phyloP scores from a whole-genome alignment of 2,329 filamentous ascomycete species.

The Zelopaecilomyces penicillatus region DNA sequence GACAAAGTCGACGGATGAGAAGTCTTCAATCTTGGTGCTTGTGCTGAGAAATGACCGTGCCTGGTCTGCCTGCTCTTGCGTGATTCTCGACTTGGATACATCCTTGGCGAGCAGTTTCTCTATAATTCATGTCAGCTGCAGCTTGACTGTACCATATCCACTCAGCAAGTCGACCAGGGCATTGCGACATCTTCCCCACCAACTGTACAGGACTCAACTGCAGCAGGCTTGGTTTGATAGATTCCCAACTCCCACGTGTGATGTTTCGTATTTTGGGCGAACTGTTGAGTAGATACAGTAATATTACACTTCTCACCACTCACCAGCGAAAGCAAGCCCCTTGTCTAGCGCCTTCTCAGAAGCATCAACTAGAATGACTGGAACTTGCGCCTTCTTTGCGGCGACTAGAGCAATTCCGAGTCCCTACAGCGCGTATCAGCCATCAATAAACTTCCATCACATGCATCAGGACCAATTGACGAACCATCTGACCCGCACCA shows the following conservation, averaged over 20 bases:
- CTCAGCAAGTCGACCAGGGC: too few relatives aligned
- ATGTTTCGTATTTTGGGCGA: too few relatives aligned
- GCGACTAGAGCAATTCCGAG: conserved; percentile 93
- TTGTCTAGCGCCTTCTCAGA: conserved; percentile 82
- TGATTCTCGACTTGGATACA: conserved; percentile 77
- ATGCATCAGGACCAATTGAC: conserved; percentile 7
- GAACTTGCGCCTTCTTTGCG: conserved; percentile 71
- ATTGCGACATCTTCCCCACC: too few relatives aligned
- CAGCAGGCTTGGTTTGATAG: too few relatives aligned
- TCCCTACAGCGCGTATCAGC: conserved; percentile 47
- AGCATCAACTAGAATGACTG: conserved; percentile 77
- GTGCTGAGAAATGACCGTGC: conserved; percentile 61
- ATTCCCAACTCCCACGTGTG: too few relatives aligned
- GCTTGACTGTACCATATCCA: background rate
- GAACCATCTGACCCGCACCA: conserved; percentile 92
- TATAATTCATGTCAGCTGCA: conserved; percentile 23
- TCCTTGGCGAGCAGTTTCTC: conserved; percentile 93
- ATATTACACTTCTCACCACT: conserved; percentile 13
- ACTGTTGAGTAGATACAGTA: background rate
- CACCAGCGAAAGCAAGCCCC: conserved; percentile 81
- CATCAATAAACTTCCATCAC: conserved; percentile 13
- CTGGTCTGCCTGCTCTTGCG: conserved; percentile 69
- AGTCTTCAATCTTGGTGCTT: conserved; percentile 65
- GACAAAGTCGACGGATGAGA: conserved; percentile 85
- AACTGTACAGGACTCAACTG: too few relatives aligned